Evolutionary conservation across 2,329 filamentous ascomycete species (phyloP).

Genomic region (Didymosphaeria variabile): DNA sequence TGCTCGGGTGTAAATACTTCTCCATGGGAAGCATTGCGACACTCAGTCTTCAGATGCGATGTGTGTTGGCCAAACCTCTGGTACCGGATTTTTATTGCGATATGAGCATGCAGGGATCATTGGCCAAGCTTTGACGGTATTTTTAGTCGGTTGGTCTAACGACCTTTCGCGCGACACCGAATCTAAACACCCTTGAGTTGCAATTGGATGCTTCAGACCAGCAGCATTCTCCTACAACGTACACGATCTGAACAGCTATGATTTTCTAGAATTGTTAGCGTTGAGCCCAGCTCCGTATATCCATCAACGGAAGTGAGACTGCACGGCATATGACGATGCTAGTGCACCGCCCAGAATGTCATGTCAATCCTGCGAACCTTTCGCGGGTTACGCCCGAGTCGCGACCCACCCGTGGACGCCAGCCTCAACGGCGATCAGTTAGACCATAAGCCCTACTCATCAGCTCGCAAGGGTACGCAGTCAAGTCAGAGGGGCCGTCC

Average conservation of each 20-base stretch:
- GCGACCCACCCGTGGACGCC: slow-evolving; percentile 14
- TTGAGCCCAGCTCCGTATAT: background rate
- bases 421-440: slow-evolving; percentile 13
- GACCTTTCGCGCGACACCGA: slow-evolving; percentile 7
- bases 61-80: background rate
- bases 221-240: background rate
- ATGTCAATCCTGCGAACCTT: background rate
- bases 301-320: background rate
- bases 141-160: background rate
- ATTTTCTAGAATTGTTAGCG: background rate
- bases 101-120: slow-evolving; percentile 1
- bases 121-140: background rate
- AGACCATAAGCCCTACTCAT: slow-evolving; percentile 13
- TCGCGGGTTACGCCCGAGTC: slow-evolving; percentile 2
- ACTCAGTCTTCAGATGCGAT: background rate
- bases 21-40: background rate
- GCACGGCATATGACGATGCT: background rate
- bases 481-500: slow-evolving; percentile 1
- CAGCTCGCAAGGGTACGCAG: slow-evolving; percentile 13
- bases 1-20: background rate
- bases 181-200: background rate
- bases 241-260: background rate
- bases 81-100: background rate
- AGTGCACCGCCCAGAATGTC: background rate
- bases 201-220: background rate